Evolutionary conservation across 441 rosid species (phyloP).

Genomic region (Aleurites moluccanus): DNA sequence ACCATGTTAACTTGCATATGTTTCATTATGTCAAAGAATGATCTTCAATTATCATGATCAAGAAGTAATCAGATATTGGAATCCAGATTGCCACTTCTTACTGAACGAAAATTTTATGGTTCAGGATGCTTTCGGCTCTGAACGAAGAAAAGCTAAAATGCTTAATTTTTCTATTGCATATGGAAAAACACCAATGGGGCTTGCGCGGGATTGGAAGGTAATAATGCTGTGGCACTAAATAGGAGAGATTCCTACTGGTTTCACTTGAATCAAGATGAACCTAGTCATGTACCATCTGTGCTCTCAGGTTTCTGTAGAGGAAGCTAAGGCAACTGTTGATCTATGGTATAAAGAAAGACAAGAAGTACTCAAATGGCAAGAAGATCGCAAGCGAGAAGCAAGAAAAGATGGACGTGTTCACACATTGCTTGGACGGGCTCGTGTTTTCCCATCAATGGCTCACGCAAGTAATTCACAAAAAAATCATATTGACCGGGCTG

Average conservation of each 20-base stretch:
- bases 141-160: constrained; percentile 99
- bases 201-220: constrained; percentile 98
- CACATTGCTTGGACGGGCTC: constrained; percentile 89
- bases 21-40: background rate
- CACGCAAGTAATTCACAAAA: constrained; percentile 49
- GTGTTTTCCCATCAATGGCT: constrained; percentile 56
- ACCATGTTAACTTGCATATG: background rate
- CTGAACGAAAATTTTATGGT: constrained; percentile 18
- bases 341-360: constrained; percentile 92
- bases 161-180: constrained; percentile 97
- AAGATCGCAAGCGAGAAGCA: constrained; percentile 74
- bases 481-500: constrained; percentile 85
- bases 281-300: constrained; percentile 14
- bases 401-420: constrained; percentile 47
- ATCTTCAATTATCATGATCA: constrained; percentile 4
- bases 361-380: constrained; percentile 92
- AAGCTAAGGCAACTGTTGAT: constrained; percentile 77
- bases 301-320: constrained; percentile 75
- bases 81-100: background rate
- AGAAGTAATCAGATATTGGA: background rate
- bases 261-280: constrained; percentile 25
- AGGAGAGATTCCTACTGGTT: constrained; percentile 14
- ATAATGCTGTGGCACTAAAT: constrained; percentile 12
- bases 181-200: constrained; percentile 92
- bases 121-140: constrained; percentile 91